A percentile compares a stretch with the other conserved stretches of the same genome.
phyloP scores from a whole-genome alignment of 495 filamentous ascomycete species.

The Cercophora samala region DNA sequence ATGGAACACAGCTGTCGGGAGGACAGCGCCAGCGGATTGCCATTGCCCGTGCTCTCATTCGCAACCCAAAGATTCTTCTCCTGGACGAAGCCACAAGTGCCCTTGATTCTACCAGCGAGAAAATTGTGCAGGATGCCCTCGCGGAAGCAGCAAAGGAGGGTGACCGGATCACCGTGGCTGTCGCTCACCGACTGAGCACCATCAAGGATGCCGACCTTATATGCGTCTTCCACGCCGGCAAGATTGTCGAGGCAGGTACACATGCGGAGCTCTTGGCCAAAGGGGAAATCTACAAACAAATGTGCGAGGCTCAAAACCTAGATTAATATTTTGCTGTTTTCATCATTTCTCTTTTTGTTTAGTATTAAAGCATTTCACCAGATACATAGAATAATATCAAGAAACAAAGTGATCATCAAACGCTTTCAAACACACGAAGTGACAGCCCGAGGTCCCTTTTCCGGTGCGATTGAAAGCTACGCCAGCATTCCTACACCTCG shows the following conservation, averaged over 20 bases:
- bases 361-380: too few species aligned
- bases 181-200: constrained; percentile 60
- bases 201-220: constrained; percentile 53
- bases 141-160: constrained; percentile 54
- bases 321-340: constrained; percentile 17
- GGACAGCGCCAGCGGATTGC: constrained; percentile 74
- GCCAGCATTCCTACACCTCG: too few species aligned
- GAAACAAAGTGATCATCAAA: too few species aligned
- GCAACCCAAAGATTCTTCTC: constrained; percentile 64
- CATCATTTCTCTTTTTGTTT: not conserved
- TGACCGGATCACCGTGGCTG: constrained; percentile 63
- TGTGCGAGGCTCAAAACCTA: constrained; percentile 34
- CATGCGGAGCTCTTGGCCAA: constrained; percentile 46
- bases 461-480: too few species aligned
- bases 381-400: not conserved
- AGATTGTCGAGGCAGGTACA: constrained; percentile 48
- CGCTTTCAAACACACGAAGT: too few species aligned
- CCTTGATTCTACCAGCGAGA: constrained; percentile 72
- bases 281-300: constrained; percentile 44
- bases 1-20: constrained; percentile 63
- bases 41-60: constrained; percentile 70
- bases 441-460: too few species aligned
- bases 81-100: constrained; percentile 76
- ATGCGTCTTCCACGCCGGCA: constrained; percentile 47
- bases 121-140: constrained; percentile 64